These are phyloP conservation scores for Lachnellula arida DNA, from an alignment of 2,329 filamentous ascomycete species.

Conservation along the genomic window DNA sequence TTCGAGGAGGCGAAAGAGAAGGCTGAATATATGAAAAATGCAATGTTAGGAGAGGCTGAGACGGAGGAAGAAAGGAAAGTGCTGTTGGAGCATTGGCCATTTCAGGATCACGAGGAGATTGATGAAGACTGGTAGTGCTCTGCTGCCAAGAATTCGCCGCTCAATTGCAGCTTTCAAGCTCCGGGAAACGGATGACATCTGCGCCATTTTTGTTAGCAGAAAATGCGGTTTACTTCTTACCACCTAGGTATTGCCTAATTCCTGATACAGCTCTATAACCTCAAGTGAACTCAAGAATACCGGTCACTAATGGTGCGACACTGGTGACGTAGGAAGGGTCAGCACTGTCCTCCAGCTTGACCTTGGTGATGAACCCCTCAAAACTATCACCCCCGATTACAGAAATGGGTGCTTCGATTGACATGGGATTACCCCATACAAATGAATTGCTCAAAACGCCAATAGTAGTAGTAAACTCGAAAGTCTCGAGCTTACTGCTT, in stretches of 20 bases:
- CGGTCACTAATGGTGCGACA: neutral
- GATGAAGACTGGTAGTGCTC: neutral
- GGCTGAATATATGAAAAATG: neutral
- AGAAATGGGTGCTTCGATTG: constrained; percentile 21
- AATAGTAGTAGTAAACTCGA: constrained; percentile 20
- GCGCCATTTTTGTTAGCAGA: too few species aligned
- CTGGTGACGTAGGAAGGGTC: neutral
- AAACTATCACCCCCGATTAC: constrained; percentile 20
- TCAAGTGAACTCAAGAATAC: neutral
- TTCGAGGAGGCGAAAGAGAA: constrained; percentile 1
- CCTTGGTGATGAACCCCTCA: constrained; percentile 18
- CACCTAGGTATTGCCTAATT: too few species aligned
- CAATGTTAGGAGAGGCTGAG: neutral
- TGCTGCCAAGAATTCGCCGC: too few species aligned
- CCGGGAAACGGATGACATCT: too few species aligned
- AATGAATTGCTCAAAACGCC: constrained; percentile 17
- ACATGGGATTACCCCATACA: constrained; percentile 21
- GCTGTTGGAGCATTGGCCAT: constrained; percentile 1
- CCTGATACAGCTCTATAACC: too few species aligned
- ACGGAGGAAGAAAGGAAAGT: constrained; percentile 1
- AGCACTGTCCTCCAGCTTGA: constrained; percentile 16
- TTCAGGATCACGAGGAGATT: constrained; percentile 6
- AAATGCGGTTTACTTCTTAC: too few species aligned
- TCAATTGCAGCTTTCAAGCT: too few species aligned
- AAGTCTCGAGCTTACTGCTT: constrained; percentile 2